phyloP scores from a whole-genome alignment of 148 eudicot species.

The Polygonum maritimum region DNA sequence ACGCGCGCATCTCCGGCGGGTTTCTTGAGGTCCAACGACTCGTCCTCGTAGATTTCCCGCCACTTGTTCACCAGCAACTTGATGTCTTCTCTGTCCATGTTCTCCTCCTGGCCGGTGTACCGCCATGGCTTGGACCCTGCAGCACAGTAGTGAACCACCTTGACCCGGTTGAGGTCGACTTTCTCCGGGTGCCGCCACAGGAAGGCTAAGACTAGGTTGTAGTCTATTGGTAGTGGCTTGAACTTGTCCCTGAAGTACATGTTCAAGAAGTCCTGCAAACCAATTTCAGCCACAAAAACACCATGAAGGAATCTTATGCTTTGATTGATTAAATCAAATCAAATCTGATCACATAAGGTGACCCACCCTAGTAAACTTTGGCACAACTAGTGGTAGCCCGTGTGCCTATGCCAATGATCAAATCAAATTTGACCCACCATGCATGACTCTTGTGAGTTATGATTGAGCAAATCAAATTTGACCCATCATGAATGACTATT shows the following conservation, averaged over 20 bases:
- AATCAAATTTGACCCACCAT: too few relatives aligned
- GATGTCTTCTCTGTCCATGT: slow-evolving; percentile 38
- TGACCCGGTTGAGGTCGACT: slow-evolving; percentile 26
- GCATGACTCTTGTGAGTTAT: background rate
- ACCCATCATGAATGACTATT: too few relatives aligned
- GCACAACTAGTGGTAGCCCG: background rate
- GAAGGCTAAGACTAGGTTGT: slow-evolving; percentile 36
- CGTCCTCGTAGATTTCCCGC: slow-evolving; percentile 38
- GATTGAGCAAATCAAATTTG: background rate
- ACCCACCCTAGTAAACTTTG: background rate
- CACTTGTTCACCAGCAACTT: slow-evolving; percentile 34
- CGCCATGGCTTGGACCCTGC: slow-evolving; percentile 39
- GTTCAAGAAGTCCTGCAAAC: slow-evolving; percentile 32
- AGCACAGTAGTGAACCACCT: slow-evolving; percentile 44
- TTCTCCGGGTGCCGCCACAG: slow-evolving; percentile 39
- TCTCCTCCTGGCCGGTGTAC: slow-evolving; percentile 30
- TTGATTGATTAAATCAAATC: background rate
- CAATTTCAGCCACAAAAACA: background rate
- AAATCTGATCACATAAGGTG: background rate
- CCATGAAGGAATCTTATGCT: background rate
- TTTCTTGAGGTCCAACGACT: slow-evolving; percentile 18
- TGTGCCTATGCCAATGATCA: too few relatives aligned
- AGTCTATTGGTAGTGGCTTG: slow-evolving; percentile 30
- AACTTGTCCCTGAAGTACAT: slow-evolving; percentile 33
- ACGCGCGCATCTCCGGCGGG: background rate